Conservation (phyloP, 768 basidiomycete species). For the Royoungia palumana region DNA sequence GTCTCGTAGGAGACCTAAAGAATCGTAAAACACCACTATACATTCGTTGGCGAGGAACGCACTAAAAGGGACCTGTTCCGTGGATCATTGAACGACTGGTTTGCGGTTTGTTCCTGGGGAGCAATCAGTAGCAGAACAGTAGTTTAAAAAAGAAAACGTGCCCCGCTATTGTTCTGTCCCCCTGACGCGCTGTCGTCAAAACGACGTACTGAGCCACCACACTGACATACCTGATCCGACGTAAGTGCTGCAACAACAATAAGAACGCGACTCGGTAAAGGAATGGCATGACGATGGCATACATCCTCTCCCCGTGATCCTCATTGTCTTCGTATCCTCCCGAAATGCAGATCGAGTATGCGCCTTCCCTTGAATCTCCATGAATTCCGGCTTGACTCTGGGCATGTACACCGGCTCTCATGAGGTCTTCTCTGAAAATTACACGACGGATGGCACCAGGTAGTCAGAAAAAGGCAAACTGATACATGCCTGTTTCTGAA, state of each 20-base stretch:
- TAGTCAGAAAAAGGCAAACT: background rate
- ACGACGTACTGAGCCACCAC: background rate
- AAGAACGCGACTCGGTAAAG: background rate
- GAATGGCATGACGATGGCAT: conserved; percentile 5
- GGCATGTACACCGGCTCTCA: conserved; percentile 33
- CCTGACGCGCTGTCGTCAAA: conserved; percentile 9
- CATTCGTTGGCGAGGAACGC: background rate
- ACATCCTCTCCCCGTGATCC: conserved; percentile 39
- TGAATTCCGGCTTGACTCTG: conserved; percentile 38
- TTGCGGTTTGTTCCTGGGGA: conserved; percentile 17
- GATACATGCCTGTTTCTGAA: conserved; percentile 21
- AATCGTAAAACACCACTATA: background rate
- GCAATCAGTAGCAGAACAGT: background rate
- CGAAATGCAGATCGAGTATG: conserved; percentile 42
- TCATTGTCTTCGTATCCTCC: conserved; percentile 42
- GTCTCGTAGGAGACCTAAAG: conserved; percentile 29
- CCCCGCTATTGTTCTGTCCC: conserved; percentile 19
- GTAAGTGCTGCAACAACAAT: conserved; percentile 27
- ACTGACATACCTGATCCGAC: conserved; percentile 29
- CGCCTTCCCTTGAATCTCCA: conserved; percentile 31
- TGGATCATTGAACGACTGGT: conserved; percentile 24
- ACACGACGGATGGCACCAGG: background rate
- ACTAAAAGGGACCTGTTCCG: conserved; percentile 23
- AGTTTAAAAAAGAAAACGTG: conserved; percentile 4
- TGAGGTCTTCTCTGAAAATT: conserved; percentile 18